Conservation (phyloP, 345 rosid genomes). For the Carallia brachiata region DNA sequence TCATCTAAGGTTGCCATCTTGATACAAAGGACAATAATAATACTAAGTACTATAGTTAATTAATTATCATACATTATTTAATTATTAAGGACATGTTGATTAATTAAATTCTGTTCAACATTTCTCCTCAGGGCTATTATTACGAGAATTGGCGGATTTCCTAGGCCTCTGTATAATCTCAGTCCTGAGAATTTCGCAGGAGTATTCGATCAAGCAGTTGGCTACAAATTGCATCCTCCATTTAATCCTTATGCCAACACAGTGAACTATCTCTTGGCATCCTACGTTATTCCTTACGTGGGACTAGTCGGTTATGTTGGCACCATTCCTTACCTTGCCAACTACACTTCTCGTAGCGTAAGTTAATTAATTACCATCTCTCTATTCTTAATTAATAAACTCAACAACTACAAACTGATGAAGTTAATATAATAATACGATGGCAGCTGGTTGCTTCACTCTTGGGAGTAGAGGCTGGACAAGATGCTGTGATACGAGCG, state of each 20-base stretch:
- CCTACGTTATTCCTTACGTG: slow-evolving; percentile 61
- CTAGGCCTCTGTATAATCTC: slow-evolving; percentile 53
- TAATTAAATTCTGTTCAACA: neutral
- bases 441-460: slow-evolving; percentile 52
- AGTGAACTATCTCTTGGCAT: slow-evolving; percentile 53
- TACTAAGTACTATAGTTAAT: too few species aligned
- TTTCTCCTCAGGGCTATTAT: slow-evolving; percentile 48
- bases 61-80: too few species aligned
- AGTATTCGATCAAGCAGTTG: slow-evolving; percentile 49
- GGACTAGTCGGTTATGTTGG: slow-evolving; percentile 74
- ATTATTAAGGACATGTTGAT: too few species aligned
- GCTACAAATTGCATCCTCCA: slow-evolving; percentile 46
- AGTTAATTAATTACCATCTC: neutral
- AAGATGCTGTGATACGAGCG: slow-evolving; percentile 61
- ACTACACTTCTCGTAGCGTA: slow-evolving; percentile 41
- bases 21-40: too few species aligned
- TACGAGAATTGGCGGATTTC: slow-evolving; percentile 49
- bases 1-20: slow-evolving; percentile 47
- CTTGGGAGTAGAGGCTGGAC: slow-evolving; percentile 64
- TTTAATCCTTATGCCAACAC: slow-evolving; percentile 58
- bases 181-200: slow-evolving; percentile 41
- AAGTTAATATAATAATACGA: too few species aligned
- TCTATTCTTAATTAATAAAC: too few species aligned
- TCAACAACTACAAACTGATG: too few species aligned
- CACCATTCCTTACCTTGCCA: slow-evolving; percentile 45